These are phyloP conservation scores for Geranium incanum DNA, from an alignment of 441 rosid genomes.

Conservation along the genomic window DNA sequence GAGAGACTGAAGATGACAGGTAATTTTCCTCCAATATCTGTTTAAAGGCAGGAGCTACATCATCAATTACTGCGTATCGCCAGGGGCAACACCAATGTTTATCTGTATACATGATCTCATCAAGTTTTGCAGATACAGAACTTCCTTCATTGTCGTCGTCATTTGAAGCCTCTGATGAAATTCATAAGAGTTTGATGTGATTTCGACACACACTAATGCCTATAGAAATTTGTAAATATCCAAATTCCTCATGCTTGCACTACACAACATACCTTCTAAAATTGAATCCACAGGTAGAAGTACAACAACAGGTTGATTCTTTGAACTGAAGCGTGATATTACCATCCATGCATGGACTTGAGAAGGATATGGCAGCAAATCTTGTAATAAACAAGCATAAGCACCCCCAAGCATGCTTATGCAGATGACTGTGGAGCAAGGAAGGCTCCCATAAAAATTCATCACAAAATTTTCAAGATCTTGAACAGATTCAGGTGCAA, in stretches of 20 bases:
- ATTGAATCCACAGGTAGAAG: slow-evolving; percentile 68
- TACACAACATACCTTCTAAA: slow-evolving; percentile 52
- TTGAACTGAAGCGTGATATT: slow-evolving; percentile 57
- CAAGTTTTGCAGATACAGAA: slow-evolving; percentile 25
- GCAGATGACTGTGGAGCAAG: slow-evolving; percentile 60
- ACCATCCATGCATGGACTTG: slow-evolving; percentile 56
- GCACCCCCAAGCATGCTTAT: slow-evolving; percentile 63
- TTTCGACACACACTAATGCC: neutral
- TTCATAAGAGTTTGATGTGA: neutral
- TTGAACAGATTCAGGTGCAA: slow-evolving; percentile 59
- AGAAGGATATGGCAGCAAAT: slow-evolving; percentile 46
- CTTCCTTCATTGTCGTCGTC: slow-evolving; percentile 33
- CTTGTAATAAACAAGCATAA: slow-evolving; percentile 48
- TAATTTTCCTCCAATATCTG: slow-evolving; percentile 69
- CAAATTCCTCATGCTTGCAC: slow-evolving; percentile 16
- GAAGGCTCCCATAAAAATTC: slow-evolving; percentile 53
- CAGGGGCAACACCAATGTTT: slow-evolving; percentile 83
- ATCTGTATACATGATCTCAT: slow-evolving; percentile 29
- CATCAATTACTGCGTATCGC: slow-evolving; percentile 64
- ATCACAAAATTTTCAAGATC: slow-evolving; percentile 59
- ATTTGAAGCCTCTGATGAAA: slow-evolving; percentile 29
- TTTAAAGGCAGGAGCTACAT: slow-evolving; percentile 73
- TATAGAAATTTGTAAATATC: slow-evolving; percentile 12
- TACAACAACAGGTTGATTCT: slow-evolving; percentile 58
- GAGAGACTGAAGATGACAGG: slow-evolving; percentile 40